These are phyloP conservation scores for Cyclocybe aegerita DNA, from an alignment of 768 basidiomycete genomes.

Conservation along the genomic window DNA sequence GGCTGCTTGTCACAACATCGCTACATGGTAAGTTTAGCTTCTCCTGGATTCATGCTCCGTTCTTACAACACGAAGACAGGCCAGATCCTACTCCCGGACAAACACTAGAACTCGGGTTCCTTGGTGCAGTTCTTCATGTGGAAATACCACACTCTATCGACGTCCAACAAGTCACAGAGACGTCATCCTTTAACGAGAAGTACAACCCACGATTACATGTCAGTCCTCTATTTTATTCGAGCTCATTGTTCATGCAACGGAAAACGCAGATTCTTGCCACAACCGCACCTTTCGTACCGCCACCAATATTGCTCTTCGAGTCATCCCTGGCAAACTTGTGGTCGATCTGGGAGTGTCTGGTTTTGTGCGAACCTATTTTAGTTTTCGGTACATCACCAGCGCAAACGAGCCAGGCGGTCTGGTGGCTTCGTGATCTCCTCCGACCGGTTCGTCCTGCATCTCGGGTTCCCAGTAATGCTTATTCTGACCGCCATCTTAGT, in stretches of 20 bases:
- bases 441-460: slow-evolving; percentile 57
- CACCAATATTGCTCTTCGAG: slow-evolving; percentile 61
- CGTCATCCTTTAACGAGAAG: slow-evolving; percentile 46
- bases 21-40: slow-evolving; percentile 64
- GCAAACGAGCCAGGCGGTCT: slow-evolving; percentile 82
- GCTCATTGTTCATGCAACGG: not conserved
- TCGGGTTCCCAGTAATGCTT: not conserved
- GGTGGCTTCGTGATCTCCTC: slow-evolving; percentile 89
- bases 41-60: not conserved
- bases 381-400: slow-evolving; percentile 80
- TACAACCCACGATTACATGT: slow-evolving; percentile 58
- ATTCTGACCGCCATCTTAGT: slow-evolving; percentile 39
- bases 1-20: slow-evolving; percentile 81
- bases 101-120: slow-evolving; percentile 77
- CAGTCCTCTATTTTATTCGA: slow-evolving; percentile 11
- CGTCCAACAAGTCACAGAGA: slow-evolving; percentile 69
- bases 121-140: slow-evolving; percentile 73
- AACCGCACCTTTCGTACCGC: slow-evolving; percentile 54
- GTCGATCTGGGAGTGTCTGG: slow-evolving; percentile 93
- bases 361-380: slow-evolving; percentile 88
- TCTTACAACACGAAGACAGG: slow-evolving; percentile 59
- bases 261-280: slow-evolving; percentile 63
- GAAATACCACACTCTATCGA: slow-evolving; percentile 69
- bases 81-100: slow-evolving; percentile 68
- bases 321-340: slow-evolving; percentile 66